Evolutionary conservation across 1,284 basidiomycete species (phyloP), one percentile per base, ranked within the genome.

Genomic region (Fomes fomentarius): DNA sequence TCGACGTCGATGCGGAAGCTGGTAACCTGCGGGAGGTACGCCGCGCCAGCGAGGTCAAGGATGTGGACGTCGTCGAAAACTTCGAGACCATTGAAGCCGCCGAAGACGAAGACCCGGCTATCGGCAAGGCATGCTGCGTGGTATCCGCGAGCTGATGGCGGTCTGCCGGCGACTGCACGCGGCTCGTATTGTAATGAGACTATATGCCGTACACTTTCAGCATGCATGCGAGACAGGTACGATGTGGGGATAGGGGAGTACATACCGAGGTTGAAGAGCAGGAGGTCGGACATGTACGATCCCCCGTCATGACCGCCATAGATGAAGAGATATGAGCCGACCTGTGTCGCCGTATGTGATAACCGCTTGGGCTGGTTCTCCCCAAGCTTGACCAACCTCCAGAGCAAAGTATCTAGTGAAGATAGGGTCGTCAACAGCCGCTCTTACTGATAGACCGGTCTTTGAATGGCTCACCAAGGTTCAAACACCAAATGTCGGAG

Each of bases 311-410:
- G 94, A 0, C 95, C 94, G 2, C 94, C 95, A 53, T 89, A 80
- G 52, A 96, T 82, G 73, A 95, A 95, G 0, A 97, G 82, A 66
- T 94, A 96, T 1, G 92, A 94, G n/a, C 95, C 95, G 15, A 97
- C 91, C 68, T 93, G 93, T 0, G 93, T 94, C 3, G 93, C 82
- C 4, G 89, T 91, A 65, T 97, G 94, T 25, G 93, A 91, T 31
- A 96, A 77, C 10, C 94, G 84, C 55, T 87, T 84, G 67, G n/a
- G n/a, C n/a, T 91, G 82, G 22, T 76, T 70, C 38, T 79, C 79
- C 39, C 76, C 73, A 33, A 79, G 72, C 59, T 82, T 78, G 21
- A 92, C 76, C 41, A 81, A 75, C 19, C 78, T 87, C 93, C 93
- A 95, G 2, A 77, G 67, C 39, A 86, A 74, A 1, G 84, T 84